These are phyloP conservation scores for Albifimbria verrucaria DNA, from an alignment of 2,329 filamentous ascomycete species.

Conservation along the genomic window DNA sequence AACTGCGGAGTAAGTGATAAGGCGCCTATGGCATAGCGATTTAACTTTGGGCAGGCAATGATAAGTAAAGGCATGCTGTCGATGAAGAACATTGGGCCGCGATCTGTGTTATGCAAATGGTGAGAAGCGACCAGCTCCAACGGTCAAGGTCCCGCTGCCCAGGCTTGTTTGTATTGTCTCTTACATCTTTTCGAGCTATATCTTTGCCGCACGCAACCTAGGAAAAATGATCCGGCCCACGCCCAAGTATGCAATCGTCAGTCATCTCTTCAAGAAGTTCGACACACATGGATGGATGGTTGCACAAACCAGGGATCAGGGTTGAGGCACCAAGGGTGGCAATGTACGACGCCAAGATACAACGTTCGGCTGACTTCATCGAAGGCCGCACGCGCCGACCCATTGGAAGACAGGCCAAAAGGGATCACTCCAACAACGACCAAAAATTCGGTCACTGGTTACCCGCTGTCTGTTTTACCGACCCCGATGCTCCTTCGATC, in stretches of 20 bases:
- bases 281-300: background rate
- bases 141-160: background rate
- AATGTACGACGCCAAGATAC: background rate
- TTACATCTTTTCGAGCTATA: background rate
- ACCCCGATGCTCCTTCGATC: constrained; percentile 34
- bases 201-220: background rate
- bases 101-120: background rate
- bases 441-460: background rate
- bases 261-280: background rate
- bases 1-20: background rate
- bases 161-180: background rate
- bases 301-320: background rate
- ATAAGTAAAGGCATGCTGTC: too few species aligned
- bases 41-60: background rate
- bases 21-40: background rate
- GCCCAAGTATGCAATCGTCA: background rate
- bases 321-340: background rate
- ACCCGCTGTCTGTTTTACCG: constrained; percentile 26
- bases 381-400: background rate
- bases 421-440: background rate
- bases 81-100: background rate
- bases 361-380: background rate
- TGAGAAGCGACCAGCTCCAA: background rate
- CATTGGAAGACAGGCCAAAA: background rate
- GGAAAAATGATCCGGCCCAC: background rate